Evolutionary conservation across 2,329 filamentous ascomycete genomes (phyloP), one percentile per base, ranked within the genome.

Genomic region (Trichoderma simmonsii): DNA sequence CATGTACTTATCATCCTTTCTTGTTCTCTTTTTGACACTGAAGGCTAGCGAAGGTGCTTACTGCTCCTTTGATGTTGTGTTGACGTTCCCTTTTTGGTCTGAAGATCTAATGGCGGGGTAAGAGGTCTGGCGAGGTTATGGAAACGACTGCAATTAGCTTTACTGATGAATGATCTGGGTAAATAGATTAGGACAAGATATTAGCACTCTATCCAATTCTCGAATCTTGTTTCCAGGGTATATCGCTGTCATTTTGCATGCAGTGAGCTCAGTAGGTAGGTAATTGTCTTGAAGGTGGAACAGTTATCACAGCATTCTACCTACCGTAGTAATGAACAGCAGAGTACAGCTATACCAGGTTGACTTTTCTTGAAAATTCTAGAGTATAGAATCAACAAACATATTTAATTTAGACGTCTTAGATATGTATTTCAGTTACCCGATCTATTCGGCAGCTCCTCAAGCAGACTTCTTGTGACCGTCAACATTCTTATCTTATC

Each of bases 401-500:
- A 51, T n/a, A n/a, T n/a, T n/a, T 51, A 6, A 6, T 6, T 6
- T 3, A 6, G n/a, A 48, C 18, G 15, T 9, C 39, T n/a, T 0
- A 9, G 3, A 48, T n/a, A 48, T 21, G 2, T 6, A 51, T 21
- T 51, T 6, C 14, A 28, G 9, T 15, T 7, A n/a, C 11, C 48
- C 9, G 0, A 0, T 26, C 24, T 32, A 6, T 24, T 30, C n/a
- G 15, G 9, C 2, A 34, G 21, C 12, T 12, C 24, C 24, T 26
- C 8, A 18, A 26, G 11, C 32, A 21, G 51, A 43, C 12, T 67
- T 67, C 18, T 15, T 18, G 18, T 24, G 34, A 7, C 30, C 9
- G 15, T 26, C 28, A 15, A n/a, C 66, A 15, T 7, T 61, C 56
- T 68, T 43, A 51, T 51, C 59, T 72, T 73, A 72, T 73, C 39